Base-by-base conservation (phyloP, 192 early-diverging fungal genomes). In the Lobosporangium transversale region DNA sequence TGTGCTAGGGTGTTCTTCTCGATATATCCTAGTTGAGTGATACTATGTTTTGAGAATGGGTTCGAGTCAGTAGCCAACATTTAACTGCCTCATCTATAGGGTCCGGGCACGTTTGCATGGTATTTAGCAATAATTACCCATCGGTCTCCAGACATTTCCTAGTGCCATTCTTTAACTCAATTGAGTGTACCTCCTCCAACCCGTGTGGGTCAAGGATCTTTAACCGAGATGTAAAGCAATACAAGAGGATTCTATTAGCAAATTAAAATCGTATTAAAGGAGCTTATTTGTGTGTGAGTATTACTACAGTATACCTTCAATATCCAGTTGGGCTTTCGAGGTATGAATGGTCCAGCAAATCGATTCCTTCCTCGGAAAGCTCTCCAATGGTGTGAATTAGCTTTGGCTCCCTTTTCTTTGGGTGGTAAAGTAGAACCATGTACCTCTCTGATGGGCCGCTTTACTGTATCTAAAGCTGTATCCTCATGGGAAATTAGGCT, bases 81-180 rank as follows among this genome's bases (percentile, higher is more conserved):
- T n/a, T n/a, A n/a, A n/a, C n/a, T n/a, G n/a, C n/a, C n/a, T n/a
- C n/a, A n/a, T n/a, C n/a, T n/a, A n/a, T n/a, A n/a, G n/a, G n/a
- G n/a, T n/a, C n/a, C n/a, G n/a, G n/a, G n/a, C n/a, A n/a, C n/a
- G n/a, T n/a, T n/a, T n/a, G n/a, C n/a, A n/a, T n/a, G n/a, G n/a
- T n/a, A n/a, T n/a, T n/a, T n/a, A n/a, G n/a, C n/a, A n/a, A n/a
- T n/a, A n/a, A n/a, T n/a, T 66, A 75, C 70, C 56, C 52, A 17
- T 66, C 51, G 3, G 21, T 20, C 0, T 60, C 21, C 31, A 75
- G 24, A 52, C 51, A 54, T 26, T 54, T 75, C 15, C 52, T 20
- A 0, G 70, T 75, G 1, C 57, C 15, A n/a, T 67, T 53, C 18
- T 58, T 62, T 26, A 76, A 23, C 15, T 62, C 59, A 15, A 76